Percentiles rank a stretch among this genome's conserved stretches.
Evolutionary conservation across 1,284 basidiomycete genomes (phyloP).

Genomic region (Naganishia albida): DNA sequence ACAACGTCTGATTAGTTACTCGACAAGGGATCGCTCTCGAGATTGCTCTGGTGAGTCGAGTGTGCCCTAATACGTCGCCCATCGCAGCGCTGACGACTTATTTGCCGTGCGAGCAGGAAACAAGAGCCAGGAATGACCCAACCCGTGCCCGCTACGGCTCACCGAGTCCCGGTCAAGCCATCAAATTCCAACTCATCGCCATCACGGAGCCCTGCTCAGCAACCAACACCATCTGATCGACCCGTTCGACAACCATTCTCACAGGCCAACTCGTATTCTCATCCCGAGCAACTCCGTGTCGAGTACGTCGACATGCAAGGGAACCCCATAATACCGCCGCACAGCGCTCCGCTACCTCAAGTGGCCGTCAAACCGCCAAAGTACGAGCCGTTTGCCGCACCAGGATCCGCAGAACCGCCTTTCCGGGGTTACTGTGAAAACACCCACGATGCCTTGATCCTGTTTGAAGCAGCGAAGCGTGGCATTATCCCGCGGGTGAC

Average conservation of each 20-base stretch:
- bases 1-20: too few relatives aligned
- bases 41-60: too few relatives aligned
- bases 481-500: slow-evolving; percentile 91
- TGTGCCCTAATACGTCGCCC: too few relatives aligned
- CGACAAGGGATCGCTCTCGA: too few relatives aligned
- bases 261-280: background rate
- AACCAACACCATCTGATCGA: background rate
- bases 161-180: slow-evolving; percentile 1
- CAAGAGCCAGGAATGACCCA: slow-evolving; percentile 7
- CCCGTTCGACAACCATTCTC: background rate
- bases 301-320: slow-evolving; percentile 24
- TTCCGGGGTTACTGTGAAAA: slow-evolving; percentile 93
- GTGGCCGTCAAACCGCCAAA: slow-evolving; percentile 16
- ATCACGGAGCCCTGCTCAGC: slow-evolving; percentile 1
- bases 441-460: slow-evolving; percentile 89
- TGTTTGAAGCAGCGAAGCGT: slow-evolving; percentile 88
- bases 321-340: slow-evolving; percentile 8
- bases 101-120: too few relatives aligned
- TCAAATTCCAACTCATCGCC: background rate
- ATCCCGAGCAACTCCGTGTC: slow-evolving; percentile 6
- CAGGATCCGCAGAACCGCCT: slow-evolving; percentile 67
- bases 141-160: slow-evolving; percentile 3
- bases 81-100: too few relatives aligned
- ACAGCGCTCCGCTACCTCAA: slow-evolving; percentile 18
- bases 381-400: slow-evolving; percentile 18